Evolutionary conservation across 495 filamentous ascomycete species (phyloP), one percentile per base, ranked within the genome.

Genomic region (Podospora sp.): DNA sequence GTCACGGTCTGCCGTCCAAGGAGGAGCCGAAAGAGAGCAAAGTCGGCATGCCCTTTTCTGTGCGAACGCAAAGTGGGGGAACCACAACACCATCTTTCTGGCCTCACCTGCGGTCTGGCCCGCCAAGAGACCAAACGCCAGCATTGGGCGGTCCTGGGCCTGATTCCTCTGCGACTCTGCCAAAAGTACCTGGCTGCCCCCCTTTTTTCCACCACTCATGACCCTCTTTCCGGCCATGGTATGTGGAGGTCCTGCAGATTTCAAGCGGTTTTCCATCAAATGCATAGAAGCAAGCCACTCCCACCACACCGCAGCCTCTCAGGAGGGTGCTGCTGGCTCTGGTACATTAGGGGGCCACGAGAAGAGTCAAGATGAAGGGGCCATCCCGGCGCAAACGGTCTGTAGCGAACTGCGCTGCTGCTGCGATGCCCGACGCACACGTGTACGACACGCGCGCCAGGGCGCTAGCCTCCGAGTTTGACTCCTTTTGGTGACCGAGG

Each of bases 1-100:
- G 35, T 65, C 61, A 63, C 61, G 9, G 61, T 33, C 25, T 60
- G 57, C 57, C 60, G 60, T 24, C 60, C 60, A 46, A 62, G n/a
- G 16, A 50, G 35, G 59, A 62, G 24, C 27, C 24, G 2, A 25
- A 49, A 51, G 21, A 33, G 12, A 29, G 20, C 60, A n/a, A 24
- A 62, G 20, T 62, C 36, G 33, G 36, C 60, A 24, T 50, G 40
- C 60, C 18, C 11, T 26, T 50, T 22, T 29, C 22, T 20, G 2
- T 27, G 33, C 33, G 16, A 49, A 21, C 0, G 24, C 7, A 52
- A n/a, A 46, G 61, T 63, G 61, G 61, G 61, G 61, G 61, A 25
- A 50, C 40, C 26, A 61, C 49, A 33, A 63, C 61, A 63, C 50
- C 51, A 35, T 25, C 26, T 62, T 27, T 29, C 35, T 27, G 12